phyloP scores from a whole-genome alignment of 2,329 filamentous ascomycete genomes.

The Ophiosphaerella korrae region DNA sequence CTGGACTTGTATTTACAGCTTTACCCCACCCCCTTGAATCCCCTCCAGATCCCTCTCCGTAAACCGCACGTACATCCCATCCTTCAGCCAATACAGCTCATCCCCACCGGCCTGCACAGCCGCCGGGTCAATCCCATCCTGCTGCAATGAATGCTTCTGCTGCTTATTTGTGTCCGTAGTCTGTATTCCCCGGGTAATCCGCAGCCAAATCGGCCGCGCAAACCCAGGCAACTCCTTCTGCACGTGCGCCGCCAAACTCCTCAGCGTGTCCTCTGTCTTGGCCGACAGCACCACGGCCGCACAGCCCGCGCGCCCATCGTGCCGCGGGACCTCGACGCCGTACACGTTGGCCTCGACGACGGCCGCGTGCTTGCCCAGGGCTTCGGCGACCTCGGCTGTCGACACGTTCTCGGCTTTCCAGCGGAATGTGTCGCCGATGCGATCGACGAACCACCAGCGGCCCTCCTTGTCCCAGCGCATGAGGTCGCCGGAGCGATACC shows the following conservation, averaged over 20 bases:
- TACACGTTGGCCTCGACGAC: constrained; percentile 53
- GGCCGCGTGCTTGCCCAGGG: constrained; percentile 45
- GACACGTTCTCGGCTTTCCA: constrained; percentile 55
- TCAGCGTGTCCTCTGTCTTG: constrained; percentile 16
- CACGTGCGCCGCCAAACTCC: constrained; percentile 43
- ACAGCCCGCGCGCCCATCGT: constrained; percentile 54
- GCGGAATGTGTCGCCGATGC: constrained; percentile 48
- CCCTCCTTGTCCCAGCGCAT: constrained; percentile 39
- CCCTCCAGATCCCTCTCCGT: constrained; percentile 27
- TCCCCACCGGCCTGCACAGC: constrained; percentile 45
- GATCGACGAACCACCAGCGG: constrained; percentile 46
- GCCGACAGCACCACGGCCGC: constrained; percentile 47
- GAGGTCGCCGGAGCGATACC: constrained; percentile 46
- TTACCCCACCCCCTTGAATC: constrained; percentile 34
- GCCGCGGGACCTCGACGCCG: constrained; percentile 50
- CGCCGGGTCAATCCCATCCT: constrained; percentile 50
- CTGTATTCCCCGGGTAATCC: constrained; percentile 47
- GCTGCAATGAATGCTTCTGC: constrained; percentile 50
- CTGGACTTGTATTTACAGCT: constrained; percentile 23
- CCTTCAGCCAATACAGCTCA: constrained; percentile 49
- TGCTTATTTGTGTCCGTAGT: constrained; percentile 56
- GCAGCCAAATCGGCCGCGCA: constrained; percentile 52
- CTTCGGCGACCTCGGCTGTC: constrained; percentile 52
- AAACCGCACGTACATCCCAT: constrained; percentile 36
- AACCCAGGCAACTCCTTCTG: constrained; percentile 48